Base-by-base conservation (phyloP, 2,329 filamentous ascomycete genomes). In the Paraphaeosphaeria minitans region DNA sequence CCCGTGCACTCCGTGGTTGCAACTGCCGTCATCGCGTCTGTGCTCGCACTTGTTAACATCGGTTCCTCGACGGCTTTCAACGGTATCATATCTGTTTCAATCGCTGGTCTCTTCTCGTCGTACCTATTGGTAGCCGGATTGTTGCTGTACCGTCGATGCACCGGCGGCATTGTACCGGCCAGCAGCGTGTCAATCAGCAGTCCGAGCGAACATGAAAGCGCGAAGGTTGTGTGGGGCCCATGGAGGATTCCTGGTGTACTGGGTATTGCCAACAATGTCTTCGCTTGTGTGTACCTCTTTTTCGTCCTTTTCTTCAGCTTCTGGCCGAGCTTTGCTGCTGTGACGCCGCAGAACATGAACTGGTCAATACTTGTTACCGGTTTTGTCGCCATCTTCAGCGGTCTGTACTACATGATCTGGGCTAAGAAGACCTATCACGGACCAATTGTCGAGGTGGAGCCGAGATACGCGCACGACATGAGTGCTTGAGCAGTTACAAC, bases 21-120 rank as follows among this genome's bases (percentile, higher is more conserved):
- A 13, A 69, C 69, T 14, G 70, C 78, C 21, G 57, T 77, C 8
- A 67, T 81, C 27, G 76, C 77, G 31, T 66, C 72, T 24, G 66
- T 83, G 3, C 73, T 84, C 19, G 77, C 77, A 0, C 70, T 84
- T 19, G 80, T 84, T 67, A 82, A 83, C 62, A 77, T 84, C 57
- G 82, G 81, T 4, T 68, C 66, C 1, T 56, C 64, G 9, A 59
- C 61, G 5, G 71, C 67, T 3, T 74, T 73, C 63, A 70, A 67
- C 47, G 67, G 62, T 19, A 61, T 74, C 42, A 67, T 70, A n/a
- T 71, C 68, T 16, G 56, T 74, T 7, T 60, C 64, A 9, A 67
- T 73, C n/a, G 67, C 64, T 1, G 68, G 68, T 3, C 57, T 73
- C 16, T 72, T 68, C 52, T 59, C 62, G 1, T 71, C 69, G 2